Percentiles rank a stretch among this genome's conserved stretches.
Evolutionary conservation across 2,329 filamentous ascomycete genomes (phyloP).

Genomic region (Orbilia quercus): DNA sequence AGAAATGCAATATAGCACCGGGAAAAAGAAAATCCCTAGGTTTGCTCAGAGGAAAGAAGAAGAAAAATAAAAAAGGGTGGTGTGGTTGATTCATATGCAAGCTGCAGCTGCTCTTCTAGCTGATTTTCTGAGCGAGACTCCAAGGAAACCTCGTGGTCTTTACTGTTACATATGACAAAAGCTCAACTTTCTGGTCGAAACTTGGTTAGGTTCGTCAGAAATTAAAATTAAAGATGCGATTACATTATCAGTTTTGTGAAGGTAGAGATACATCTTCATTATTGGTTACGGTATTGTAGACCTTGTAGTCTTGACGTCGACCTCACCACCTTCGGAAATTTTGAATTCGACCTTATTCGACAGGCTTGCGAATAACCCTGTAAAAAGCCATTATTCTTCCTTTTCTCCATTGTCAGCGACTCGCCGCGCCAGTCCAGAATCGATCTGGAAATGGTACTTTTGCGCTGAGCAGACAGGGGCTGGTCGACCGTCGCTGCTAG

Average conservation of each 20-base stretch:
- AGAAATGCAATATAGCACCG: constrained; percentile 20
- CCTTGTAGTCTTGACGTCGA: neutral
- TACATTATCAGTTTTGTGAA: neutral
- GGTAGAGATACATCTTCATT: constrained; percentile 16
- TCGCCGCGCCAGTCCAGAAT: constrained; percentile 18
- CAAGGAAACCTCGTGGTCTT: constrained; percentile 45
- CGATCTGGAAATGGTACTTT: constrained; percentile 15
- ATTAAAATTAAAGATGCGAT: constrained; percentile 10
- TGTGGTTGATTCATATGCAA: constrained; percentile 53
- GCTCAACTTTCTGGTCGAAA: constrained; percentile 20
- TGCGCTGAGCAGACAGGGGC: constrained; percentile 8
- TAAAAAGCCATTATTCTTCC: constrained; percentile 21
- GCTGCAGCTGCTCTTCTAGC: constrained; percentile 44
- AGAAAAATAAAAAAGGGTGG: constrained; percentile 50
- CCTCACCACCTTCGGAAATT: constrained; percentile 6
- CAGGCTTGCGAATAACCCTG: constrained; percentile 27
- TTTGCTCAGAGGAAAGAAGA: constrained; percentile 38
- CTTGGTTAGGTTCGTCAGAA: constrained; percentile 20
- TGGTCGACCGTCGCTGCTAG: constrained; percentile 4
- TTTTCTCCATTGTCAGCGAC: constrained; percentile 13
- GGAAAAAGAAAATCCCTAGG: constrained; percentile 25
- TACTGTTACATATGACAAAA: constrained; percentile 51
- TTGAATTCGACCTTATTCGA: constrained; percentile 2
- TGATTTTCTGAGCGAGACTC: constrained; percentile 28
- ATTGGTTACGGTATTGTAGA: too few species aligned